A percentile compares a stretch with the other conserved stretches of the same genome.
phyloP scores from a whole-genome alignment of 306 rosid species.

The Vicia faba region DNA sequence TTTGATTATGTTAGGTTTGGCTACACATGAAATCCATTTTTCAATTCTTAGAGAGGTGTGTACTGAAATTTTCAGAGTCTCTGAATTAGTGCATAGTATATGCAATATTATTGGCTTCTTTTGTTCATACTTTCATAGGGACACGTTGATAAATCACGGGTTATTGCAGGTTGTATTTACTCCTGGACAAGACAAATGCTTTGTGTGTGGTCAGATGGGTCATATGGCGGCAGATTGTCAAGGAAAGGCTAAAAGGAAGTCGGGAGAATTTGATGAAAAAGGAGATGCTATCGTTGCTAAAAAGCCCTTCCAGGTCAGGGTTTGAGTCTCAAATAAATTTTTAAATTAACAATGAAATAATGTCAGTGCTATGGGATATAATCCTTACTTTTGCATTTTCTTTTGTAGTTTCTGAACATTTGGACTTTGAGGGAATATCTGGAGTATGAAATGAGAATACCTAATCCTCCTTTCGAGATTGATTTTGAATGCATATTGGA shows the following conservation, averaged over 20 bases:
- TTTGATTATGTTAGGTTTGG: conserved; percentile 94
- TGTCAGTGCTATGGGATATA: background rate
- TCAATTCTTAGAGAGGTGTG: conserved; percentile 94
- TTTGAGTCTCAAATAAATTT: conserved; percentile 1
- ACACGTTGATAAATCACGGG: conserved; percentile 30
- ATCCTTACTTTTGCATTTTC: conserved; percentile 16
- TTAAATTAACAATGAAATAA: background rate
- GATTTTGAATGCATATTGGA: conserved; percentile 88
- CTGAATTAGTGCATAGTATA: conserved; percentile 21
- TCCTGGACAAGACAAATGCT: conserved; percentile 96
- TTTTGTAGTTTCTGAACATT: conserved; percentile 81
- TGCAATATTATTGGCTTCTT: conserved; percentile 26
- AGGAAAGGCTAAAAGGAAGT: conserved; percentile 84
- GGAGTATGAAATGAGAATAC: conserved; percentile 80
- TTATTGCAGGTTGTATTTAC: conserved; percentile 79
- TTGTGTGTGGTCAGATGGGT: conserved; percentile 93
- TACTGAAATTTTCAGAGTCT: conserved; percentile 4
- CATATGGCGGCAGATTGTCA: conserved; percentile 87
- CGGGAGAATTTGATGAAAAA: conserved; percentile 89
- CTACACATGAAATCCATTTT: conserved; percentile 97
- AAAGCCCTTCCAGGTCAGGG: conserved; percentile 87
- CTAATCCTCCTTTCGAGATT: conserved; percentile 68
- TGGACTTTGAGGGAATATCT: conserved; percentile 96
- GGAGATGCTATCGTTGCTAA: conserved; percentile 63
- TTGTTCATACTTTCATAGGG: conserved; percentile 21